Percentiles rank a stretch among this genome's conserved stretches.
These are phyloP conservation scores for Fagus crenata DNA, from an alignment of 306 rosid species.

Conservation along the genomic window DNA sequence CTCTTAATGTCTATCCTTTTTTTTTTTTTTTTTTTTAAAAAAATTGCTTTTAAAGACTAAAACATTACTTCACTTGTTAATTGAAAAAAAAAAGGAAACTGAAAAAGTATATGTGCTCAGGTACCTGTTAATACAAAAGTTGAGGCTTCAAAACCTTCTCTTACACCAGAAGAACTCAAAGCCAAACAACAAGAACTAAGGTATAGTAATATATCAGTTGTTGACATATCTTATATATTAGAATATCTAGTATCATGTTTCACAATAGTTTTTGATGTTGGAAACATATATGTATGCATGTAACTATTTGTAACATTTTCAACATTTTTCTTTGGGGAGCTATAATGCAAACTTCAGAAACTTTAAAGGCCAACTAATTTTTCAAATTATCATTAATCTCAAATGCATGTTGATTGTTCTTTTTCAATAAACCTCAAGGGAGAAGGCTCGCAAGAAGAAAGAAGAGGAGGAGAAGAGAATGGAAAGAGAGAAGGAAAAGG, in stretches of 20 bases:
- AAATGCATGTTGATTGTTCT: constrained; percentile 15
- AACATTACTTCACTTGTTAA: background rate
- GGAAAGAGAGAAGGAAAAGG: constrained; percentile 94
- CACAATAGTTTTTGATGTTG: background rate
- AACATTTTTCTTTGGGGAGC: constrained; percentile 23
- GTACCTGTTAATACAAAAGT: constrained; percentile 64
- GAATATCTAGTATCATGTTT: background rate
- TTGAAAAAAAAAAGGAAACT: background rate
- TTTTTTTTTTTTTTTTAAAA: background rate
- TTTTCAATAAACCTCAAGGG: constrained; percentile 51
- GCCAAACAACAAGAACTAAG: constrained; percentile 91
- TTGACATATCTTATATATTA: background rate
- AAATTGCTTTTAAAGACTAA: background rate
- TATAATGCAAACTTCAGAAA: constrained; percentile 11
- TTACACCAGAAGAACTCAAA: constrained; percentile 80
- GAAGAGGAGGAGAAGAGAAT: constrained; percentile 88
- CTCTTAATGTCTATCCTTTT: background rate
- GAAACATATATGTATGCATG: background rate
- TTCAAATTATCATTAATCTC: constrained; percentile 5
- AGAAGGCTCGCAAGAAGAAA: constrained; percentile 97
- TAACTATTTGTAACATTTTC: background rate
- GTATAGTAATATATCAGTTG: constrained; percentile 36
- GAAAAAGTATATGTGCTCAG: constrained; percentile 37
- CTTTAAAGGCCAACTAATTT: constrained; percentile 13
- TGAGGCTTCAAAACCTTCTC: constrained; percentile 82